Evolutionary conservation across 2,329 filamentous ascomycete species (phyloP), one percentile per base, ranked within the genome.

Genomic region (Botrytis deweyae): DNA sequence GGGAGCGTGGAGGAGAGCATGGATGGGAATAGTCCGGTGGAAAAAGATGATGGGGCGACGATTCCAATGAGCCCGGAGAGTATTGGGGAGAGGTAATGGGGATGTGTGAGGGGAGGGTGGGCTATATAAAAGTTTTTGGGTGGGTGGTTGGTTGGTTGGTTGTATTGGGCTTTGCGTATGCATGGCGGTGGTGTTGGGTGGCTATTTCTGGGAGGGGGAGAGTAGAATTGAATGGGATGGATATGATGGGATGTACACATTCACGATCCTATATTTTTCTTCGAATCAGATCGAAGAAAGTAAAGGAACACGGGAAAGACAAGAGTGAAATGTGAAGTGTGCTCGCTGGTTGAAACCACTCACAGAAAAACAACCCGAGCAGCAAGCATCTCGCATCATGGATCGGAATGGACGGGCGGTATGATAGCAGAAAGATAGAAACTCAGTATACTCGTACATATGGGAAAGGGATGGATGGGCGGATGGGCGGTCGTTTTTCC

Each of bases 11-110:
- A 83, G 76, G 87, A 86, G 78, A 91, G 84, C 83, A 87, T 88
- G 80, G 86, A 84, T n/a, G 80, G 78, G 59, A 77, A 75, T 40
- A 86, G 85, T 72, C 84, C 89, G 78, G 91, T 87, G 75, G 89
- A 90, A 81, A 91, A 88, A 73, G 91, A 91, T 78, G 91, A 92
- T 80, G 89, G 89, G 70, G 88, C 86, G 29, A 89, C 90, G 46
- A 91, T 91, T 33, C 94, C 95, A 89, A 94, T 95, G 86, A 96
- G 93, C 80, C 93, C 93, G 6, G 91, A 95, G 83, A 94, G 93
- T 70, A 81, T 73, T 68, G 81, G 58, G 29, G 72, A 73, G 52
- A 46, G 72, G 46, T 70, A 63, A 52, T 49, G 38, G 49, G 62
- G 38, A 20, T 44, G 25, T 58, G n/a, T 33, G 38, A 40, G 49